phyloP scores from a whole-genome alignment of 208 protist genomes.

The Trypanosoma cruzi region DNA sequence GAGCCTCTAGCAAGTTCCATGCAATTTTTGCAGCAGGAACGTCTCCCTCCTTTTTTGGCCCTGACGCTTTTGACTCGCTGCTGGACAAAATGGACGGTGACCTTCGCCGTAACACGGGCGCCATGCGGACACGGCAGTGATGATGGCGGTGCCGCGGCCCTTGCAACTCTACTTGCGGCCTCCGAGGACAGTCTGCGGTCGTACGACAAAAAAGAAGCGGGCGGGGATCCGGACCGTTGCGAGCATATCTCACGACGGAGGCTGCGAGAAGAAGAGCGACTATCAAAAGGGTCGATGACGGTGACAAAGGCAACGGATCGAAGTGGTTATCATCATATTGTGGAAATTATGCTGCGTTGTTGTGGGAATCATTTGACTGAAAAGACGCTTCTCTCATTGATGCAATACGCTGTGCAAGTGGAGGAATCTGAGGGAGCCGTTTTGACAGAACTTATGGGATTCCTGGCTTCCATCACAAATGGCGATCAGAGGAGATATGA shows the following conservation, averaged over 20 bases:
- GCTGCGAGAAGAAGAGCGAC: background rate
- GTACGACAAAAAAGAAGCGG: background rate
- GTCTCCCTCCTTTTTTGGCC: slow-evolving; percentile 22
- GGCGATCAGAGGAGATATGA: slow-evolving; percentile 10
- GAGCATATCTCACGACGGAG: background rate
- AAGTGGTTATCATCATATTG: slow-evolving; percentile 27
- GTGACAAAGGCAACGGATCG: background rate
- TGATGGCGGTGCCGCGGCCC: background rate
- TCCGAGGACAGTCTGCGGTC: slow-evolving; percentile 12
- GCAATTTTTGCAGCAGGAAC: background rate
- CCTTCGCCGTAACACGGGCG: background rate
- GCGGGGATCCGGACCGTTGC: background rate
- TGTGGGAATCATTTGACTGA: slow-evolving; percentile 6
- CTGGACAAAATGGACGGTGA: slow-evolving; percentile 20
- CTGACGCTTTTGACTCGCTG: slow-evolving; percentile 19
- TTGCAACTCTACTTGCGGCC: slow-evolving; percentile 8
- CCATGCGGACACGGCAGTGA: background rate
- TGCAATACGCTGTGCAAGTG: slow-evolving; percentile 21
- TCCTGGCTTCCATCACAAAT: slow-evolving; percentile 5
- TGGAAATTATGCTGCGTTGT: slow-evolving; percentile 16
- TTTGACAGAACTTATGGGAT: slow-evolving; percentile 22
- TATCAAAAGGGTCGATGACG: background rate
- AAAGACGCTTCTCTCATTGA: slow-evolving; percentile 8
- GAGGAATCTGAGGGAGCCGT: slow-evolving; percentile 26
- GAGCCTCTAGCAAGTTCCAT: slow-evolving; percentile 8